A percentile compares a stretch with the other conserved stretches of the same genome.
Evolutionary conservation across 2,329 filamentous ascomycete genomes (phyloP).

Genomic region (Microthyrium microscopicum): DNA sequence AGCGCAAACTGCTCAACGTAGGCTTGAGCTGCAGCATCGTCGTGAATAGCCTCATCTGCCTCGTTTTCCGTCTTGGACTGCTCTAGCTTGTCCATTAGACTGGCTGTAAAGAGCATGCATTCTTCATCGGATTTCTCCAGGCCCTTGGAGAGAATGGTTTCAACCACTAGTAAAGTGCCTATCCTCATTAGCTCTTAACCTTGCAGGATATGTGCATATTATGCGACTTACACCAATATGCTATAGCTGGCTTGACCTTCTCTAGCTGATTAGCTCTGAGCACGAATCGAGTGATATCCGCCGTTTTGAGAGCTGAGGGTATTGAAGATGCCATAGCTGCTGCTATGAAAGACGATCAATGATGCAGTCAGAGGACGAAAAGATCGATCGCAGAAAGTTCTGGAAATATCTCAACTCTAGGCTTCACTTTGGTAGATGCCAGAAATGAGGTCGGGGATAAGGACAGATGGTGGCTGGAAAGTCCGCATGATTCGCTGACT

Average conservation of each 20-base stretch:
- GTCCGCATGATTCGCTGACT: too few species aligned
- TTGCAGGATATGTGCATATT: background rate
- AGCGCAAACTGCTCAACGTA: constrained; percentile 90
- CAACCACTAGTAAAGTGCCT: constrained; percentile 86
- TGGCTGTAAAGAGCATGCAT: constrained; percentile 62
- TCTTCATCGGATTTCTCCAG: constrained; percentile 68
- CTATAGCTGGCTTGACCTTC: constrained; percentile 64
- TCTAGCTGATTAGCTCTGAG: constrained; percentile 72
- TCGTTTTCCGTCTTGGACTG: constrained; percentile 57
- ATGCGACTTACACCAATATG: constrained; percentile 81
- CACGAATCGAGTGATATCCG: constrained; percentile 73
- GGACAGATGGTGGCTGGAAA: too few species aligned
- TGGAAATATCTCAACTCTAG: too few species aligned
- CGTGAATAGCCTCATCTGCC: constrained; percentile 65
- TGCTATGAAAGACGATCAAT: constrained; percentile 4
- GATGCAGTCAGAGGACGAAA: background rate
- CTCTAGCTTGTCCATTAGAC: constrained; percentile 84
- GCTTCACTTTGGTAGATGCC: too few species aligned
- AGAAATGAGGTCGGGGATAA: too few species aligned
- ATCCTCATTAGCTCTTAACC: constrained; percentile 9
- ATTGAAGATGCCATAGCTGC: constrained; percentile 51
- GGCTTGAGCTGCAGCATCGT: constrained; percentile 73
- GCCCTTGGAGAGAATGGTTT: constrained; percentile 69
- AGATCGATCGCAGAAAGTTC: too few species aligned
- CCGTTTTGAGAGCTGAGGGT: constrained; percentile 56